Evolutionary conservation across 371 early-diverging fungal genomes (phyloP), one percentile per base, ranked within the genome.

Genomic region (Entomophthora muscae): DNA sequence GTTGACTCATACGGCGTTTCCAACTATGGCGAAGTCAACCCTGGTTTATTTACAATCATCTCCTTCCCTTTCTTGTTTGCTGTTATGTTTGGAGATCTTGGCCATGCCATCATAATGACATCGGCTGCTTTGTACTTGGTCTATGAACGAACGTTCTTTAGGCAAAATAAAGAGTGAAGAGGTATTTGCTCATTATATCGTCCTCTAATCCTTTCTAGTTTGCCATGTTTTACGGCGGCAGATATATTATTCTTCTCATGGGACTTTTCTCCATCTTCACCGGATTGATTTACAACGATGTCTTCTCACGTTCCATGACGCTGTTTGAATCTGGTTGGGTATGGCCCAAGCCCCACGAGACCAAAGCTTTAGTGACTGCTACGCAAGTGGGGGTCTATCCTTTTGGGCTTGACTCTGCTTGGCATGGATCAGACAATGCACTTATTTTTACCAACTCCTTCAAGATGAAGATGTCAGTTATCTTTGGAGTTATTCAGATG

Each of bases 1-100:
- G 93, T 97, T 29, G 95, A 99, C 70, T 91, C 98, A 0, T 99
- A 99, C 73, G 99, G 99, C 63, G 84, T 98, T 66, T 96, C 99
- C n/a, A 84, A 84, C 67, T 98, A 98, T 70, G 83, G 91, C 64
- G 99, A 99, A 78, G 96, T 99, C 69, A 99, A 99, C 74, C 99
- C 99, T 32, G 99, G 96, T 32, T 82, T 99, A 42, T 99, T 98
- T 70, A 94, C 96, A 0, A 74, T 93, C 28, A 90, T 98, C 53
- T 93, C 98, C 0, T 99, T 99, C 83, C 99, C 99, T 22, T 98
- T 99, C 75, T 71, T 99, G 63, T 99, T 99, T 78, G 99, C 99
- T 51, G 86, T 97, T 64, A 99, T 99, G 99, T 99, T 99, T 84
- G 99, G 99, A 65, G 99, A 99, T 78, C 81, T 98, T 53, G 98